Evolutionary conservation across 2,329 filamentous ascomycete genomes (phyloP).

Genomic region (Paracamarosporium sp.): DNA sequence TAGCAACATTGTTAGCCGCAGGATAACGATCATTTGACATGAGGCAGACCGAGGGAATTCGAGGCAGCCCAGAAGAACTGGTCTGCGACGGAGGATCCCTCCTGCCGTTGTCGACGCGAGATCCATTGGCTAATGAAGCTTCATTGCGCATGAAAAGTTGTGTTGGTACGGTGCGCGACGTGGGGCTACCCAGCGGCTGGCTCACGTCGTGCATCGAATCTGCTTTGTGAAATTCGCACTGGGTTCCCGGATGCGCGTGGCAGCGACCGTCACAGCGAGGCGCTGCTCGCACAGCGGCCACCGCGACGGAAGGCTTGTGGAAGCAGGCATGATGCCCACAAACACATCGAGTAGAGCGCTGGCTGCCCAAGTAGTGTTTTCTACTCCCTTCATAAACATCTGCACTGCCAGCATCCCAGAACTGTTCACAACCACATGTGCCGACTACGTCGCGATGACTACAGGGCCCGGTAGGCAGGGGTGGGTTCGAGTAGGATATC

Average conservation of each 20-base stretch:
- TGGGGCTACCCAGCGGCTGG: conserved; percentile 4
- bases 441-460: conserved; percentile 59
- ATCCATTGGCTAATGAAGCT: conserved; percentile 25
- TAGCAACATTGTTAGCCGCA: conserved; percentile 28
- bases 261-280: conserved; percentile 22
- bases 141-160: conserved; percentile 22
- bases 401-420: conserved; percentile 52
- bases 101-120: conserved; percentile 26
- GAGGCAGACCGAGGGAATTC: conserved; percentile 46
- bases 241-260: conserved; percentile 18
- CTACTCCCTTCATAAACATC: conserved; percentile 38
- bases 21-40: conserved; percentile 42
- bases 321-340: conserved; percentile 66
- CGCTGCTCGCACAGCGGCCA: conserved; percentile 10
- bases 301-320: conserved; percentile 43
- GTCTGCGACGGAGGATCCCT: conserved; percentile 35
- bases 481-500: conserved; percentile 30
- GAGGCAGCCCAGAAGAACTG: conserved; percentile 42
- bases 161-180: conserved; percentile 9
- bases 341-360: conserved; percentile 55
- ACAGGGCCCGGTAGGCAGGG: conserved; percentile 60
- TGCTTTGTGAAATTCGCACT: conserved; percentile 21
- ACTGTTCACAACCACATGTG: conserved; percentile 61
- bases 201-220: conserved; percentile 10
- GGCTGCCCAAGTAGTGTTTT: conserved; percentile 30